A percentile compares a stretch with the other conserved stretches of the same genome.
These are phyloP conservation scores for Elsinoe batatas DNA, from an alignment of 2,329 filamentous ascomycete genomes.

Conservation along the genomic window DNA sequence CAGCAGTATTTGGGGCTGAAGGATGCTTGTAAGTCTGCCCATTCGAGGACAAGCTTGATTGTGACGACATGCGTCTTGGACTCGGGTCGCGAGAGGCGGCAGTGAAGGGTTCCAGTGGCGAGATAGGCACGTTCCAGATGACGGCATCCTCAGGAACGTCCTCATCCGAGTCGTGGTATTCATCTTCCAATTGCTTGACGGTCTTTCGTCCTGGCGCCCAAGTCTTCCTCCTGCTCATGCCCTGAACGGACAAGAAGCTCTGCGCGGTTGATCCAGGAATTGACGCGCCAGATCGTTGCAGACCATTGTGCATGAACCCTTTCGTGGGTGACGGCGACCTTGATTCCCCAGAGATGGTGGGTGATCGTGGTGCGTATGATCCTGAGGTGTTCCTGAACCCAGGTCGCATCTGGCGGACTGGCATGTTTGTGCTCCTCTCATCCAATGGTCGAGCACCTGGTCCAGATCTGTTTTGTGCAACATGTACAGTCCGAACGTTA, in stretches of 20 bases:
- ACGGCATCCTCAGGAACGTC: conserved; percentile 67
- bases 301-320: neutral
- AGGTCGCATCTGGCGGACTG: conserved; percentile 9
- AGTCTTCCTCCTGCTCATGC: conserved; percentile 29
- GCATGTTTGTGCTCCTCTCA: conserved; percentile 10
- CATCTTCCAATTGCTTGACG: conserved; percentile 59
- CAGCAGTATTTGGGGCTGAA: conserved; percentile 8
- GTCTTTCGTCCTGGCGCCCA: conserved; percentile 67
- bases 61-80: conserved; percentile 25
- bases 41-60: conserved; percentile 20
- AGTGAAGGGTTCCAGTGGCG: conserved; percentile 41
- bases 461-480: conserved; percentile 7
- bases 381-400: conserved; percentile 8
- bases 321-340: conserved; percentile 9
- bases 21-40: conserved; percentile 1
- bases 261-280: conserved; percentile 1
- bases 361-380: neutral
- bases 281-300: conserved; percentile 5
- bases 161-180: conserved; percentile 70
- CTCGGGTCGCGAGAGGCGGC: conserved; percentile 21
- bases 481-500: conserved; percentile 11
- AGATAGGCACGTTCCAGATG: conserved; percentile 74
- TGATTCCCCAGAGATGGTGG: conserved; percentile 1
- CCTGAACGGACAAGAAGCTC: conserved; percentile 1
- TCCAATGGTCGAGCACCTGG: conserved; percentile 1